phyloP scores from a whole-genome alignment of 2,329 filamentous ascomycete genomes.

The Aspergillus sergii region DNA sequence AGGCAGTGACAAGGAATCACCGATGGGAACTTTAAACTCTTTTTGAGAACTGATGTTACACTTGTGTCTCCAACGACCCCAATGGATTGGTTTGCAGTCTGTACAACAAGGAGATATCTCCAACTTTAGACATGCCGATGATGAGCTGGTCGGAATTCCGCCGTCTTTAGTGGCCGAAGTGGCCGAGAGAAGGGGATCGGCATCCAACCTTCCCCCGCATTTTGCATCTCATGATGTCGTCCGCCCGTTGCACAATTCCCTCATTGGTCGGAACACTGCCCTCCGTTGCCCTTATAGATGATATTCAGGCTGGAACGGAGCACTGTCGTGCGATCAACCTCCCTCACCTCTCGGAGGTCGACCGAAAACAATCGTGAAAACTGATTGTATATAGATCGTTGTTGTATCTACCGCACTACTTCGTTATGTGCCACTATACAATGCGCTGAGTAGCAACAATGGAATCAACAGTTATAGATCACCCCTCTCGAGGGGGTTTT shows the following conservation, averaged over 20 bases:
- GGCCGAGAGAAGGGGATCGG: background rate
- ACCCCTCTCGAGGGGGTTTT: constrained; percentile 27
- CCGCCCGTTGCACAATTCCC: background rate
- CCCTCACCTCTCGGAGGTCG: background rate
- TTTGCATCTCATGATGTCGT: constrained; percentile 1
- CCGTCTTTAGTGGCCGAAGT: background rate
- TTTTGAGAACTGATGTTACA: too few species aligned
- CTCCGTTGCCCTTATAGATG: constrained; percentile 3
- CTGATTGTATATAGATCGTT: background rate
- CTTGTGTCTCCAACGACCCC: background rate
- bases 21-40: too few species aligned
- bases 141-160: background rate
- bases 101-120: background rate
- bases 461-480: constrained; percentile 17
- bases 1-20: background rate
- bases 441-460: constrained; percentile 15
- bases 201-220: constrained; percentile 10
- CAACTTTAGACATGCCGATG: background rate
- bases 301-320: constrained; percentile 16
- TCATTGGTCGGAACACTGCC: constrained; percentile 11
- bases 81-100: background rate
- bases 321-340: constrained; percentile 12
- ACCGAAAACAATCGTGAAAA: background rate
- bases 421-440: background rate
- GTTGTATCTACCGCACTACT: background rate